Base-by-base conservation (phyloP, 176 grass and related monocot species). In the Melocanna baccifera region DNA sequence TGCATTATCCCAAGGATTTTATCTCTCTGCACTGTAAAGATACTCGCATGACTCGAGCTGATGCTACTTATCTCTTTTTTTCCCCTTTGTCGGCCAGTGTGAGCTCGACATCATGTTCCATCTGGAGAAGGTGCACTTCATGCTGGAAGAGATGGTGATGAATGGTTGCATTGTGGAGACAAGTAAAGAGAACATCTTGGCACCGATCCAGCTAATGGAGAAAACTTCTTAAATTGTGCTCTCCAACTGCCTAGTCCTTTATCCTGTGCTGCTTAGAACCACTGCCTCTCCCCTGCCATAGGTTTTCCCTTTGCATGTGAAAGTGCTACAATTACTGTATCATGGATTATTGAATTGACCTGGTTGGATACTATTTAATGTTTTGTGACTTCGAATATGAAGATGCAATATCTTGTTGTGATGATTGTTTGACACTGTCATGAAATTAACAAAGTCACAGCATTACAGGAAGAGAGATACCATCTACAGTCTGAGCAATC, bases 81-180 rank as follows among this genome's bases (percentile, higher is more conserved):
- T 71, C 13, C 9, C n/a, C 0, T 52, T 19, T 64, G 22, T 65
- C 43, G 30, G 18, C 3, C 70, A 96, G 93, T 96, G 93, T 11
- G 93, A 96, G 86, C 93, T 99, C 19, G 96, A 99, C 55, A 94
- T 99, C 47, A 99, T 99, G 93, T 96, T 99, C 81, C 96, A 99
- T 85, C 69, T 96, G 73, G 96, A 99, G 86, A 99, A 94, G 76
- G 96, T 94, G 22, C 96, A 99, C 61, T 99, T 99, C 81, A 96
- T 99, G 93, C 91, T 99, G 32, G 96, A 99, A 92, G 96, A 99
- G 83, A 99, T 99, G 93, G 93, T 99, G 41, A 96, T 99, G 96
- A 99, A 99, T 73, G 96, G 91, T 23, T 96, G 93, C 78, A 94
- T 99, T 28, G 96, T 99, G 71, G 96, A 99, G 85, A 99, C 93